Base-by-base conservation (phyloP, 177 flowering plant genomes). In the Vitis hybrid region DNA sequence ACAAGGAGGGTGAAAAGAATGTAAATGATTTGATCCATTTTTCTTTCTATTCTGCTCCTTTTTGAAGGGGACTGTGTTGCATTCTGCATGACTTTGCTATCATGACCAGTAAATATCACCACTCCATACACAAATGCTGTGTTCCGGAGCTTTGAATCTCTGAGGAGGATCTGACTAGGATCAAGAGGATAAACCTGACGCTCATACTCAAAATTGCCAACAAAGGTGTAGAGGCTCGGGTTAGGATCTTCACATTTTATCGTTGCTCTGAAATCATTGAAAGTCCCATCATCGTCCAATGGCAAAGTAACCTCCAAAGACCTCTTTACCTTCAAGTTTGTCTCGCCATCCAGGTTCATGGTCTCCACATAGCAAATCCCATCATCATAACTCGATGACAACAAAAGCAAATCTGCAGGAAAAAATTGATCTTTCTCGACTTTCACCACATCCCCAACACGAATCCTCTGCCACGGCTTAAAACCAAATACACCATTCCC, bases 341-440 rank as follows among this genome's bases (percentile, higher is more conserved):
- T 94, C 74, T 94, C 98, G 15, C 98, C 98, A 79, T 94, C 98
- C 77, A 94, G 86, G 79, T 94, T 94, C 98, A 94, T 91, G 49
- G 98, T 94, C 78, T 94, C 98, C 72, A 94, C 98, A 78, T 94
- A 94, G 76, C 98, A 94, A 65, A 94, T 87, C 51, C 97, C 98
- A 81, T 94, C 98, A 47, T 91, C 98, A 76, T 91, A 91, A 80
- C 92, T 86, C 12, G 97, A 91, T 5, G 98, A 94, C 80, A 94
- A 70, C 33, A 94, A 76, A 63, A 92, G 87, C 81, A 94, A 82
- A 78, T 94, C 98, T 17, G 97, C 92, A 44, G 98, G 98, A 67
- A 94, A 94, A 67, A 94, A 94, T 57, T 89, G 85, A 77, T 94
- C 94, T 77, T 94, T 94, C 78, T 92, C 92, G 20, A 94, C 95